Percentiles rank a stretch among this genome's conserved stretches.
Evolutionary conservation across 306 rosid genomes (phyloP).

Genomic region (Ochetophila trinervis): DNA sequence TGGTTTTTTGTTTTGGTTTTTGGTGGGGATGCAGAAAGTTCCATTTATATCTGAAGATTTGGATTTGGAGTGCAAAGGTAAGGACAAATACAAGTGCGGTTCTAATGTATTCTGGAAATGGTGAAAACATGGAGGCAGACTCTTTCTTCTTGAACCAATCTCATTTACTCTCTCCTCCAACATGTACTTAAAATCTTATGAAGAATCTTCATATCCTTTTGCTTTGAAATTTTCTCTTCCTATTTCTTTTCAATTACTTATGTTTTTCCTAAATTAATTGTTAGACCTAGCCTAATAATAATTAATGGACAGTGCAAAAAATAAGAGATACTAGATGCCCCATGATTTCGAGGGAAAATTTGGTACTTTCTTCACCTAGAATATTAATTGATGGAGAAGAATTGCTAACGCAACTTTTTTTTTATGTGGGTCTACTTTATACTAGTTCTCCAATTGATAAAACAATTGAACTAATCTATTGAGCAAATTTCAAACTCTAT

Average conservation of each 20-base stretch:
- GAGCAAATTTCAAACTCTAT: too few species aligned
- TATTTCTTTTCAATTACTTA: background rate
- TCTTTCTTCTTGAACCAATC: background rate
- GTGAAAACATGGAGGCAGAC: conserved; percentile 36
- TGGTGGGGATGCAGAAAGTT: conserved; percentile 64
- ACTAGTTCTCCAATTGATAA: too few species aligned
- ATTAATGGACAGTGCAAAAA: too few species aligned
- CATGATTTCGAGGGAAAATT: too few species aligned
- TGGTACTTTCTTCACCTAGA: too few species aligned
- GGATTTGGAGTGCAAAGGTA: conserved; percentile 87
- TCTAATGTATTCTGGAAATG: conserved; percentile 99
- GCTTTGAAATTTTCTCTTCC: conserved; percentile 1
- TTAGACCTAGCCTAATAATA: too few species aligned
- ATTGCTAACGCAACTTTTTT: too few species aligned
- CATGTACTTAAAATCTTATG: conserved; percentile 31
- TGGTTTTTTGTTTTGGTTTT: background rate
- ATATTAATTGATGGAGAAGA: too few species aligned
- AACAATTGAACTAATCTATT: too few species aligned
- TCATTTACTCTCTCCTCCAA: background rate
- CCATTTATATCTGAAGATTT: conserved; percentile 81
- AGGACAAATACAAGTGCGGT: conserved; percentile 95
- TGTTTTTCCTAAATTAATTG: too few species aligned
- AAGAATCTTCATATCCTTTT: conserved; percentile 7
- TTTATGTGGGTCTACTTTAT: too few species aligned
- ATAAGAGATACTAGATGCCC: too few species aligned